Evolutionary conservation across 2,329 filamentous ascomycete species (phyloP), one percentile per base, ranked within the genome.

Genomic region (Chalaropsis ovoidea): DNA sequence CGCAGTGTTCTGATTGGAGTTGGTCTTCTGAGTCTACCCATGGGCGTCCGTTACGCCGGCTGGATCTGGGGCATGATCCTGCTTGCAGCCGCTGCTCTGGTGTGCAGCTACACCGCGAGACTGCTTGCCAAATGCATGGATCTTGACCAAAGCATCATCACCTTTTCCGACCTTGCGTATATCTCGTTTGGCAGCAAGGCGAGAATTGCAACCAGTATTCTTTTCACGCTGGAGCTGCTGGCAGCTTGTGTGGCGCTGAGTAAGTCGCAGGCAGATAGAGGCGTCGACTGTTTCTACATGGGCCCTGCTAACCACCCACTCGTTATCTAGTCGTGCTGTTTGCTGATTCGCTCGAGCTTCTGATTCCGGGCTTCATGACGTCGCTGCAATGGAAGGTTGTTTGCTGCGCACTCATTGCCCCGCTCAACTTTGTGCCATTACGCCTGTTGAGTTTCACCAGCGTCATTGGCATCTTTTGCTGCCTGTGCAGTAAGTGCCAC

Each of bases 161-260:
- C 93, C 1, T 97, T 96, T 75, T 94, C 92, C 42, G 93, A 97
- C 73, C 79, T 97, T 61, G 94, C 93, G 1, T 96, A 88, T 72
- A 87, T 95, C 70, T 92, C 90, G 22, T 96, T 95, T 74, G 93
- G 93, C 8, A 83, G 86, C 17, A 86, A 83, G 67, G 93, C 91
- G 43, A 86, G 93, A 43, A 79, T 96, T 42, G 82, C 88, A 39
- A 93, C 90, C 7, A 95, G 90, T 68, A 78, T 95, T 0, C 79
- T 97, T 17, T 97, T 97, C 76, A 91, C 86, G 11, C 74, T 97
- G 54, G 93, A 97, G 75, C 81, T 97, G 31, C 76, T 96, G 41
- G 92, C 89, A 7, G 89, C 91, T 24, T 95, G 90, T 72, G 92
- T 97, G 39, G 93, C 93, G 2, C 80, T 96, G 2, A 67, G 68